A percentile compares a stretch with the other conserved stretches of the same genome.
Evolutionary conservation across 768 basidiomycete species (phyloP).

Genomic region (Tricholoma saponaceum): DNA sequence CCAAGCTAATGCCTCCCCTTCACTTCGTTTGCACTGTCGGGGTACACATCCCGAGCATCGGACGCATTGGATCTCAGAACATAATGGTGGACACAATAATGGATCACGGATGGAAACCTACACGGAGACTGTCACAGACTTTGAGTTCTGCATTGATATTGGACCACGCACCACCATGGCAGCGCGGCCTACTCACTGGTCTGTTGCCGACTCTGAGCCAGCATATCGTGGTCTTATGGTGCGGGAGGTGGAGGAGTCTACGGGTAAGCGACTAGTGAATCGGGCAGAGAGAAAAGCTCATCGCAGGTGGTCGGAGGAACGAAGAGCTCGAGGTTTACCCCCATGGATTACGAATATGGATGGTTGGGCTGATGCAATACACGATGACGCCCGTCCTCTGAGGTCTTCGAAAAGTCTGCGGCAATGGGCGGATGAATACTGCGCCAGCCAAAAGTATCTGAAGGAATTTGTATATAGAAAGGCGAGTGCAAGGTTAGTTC

Average conservation of each 20-base stretch:
- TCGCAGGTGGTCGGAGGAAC: constrained; percentile 41
- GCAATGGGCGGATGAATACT: constrained; percentile 84
- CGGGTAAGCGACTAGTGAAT: constrained; percentile 31
- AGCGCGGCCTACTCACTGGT: constrained; percentile 43
- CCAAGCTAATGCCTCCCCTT: constrained; percentile 43
- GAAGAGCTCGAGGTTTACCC: constrained; percentile 43
- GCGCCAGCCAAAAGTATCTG: constrained; percentile 59
- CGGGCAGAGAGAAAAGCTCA: constrained; percentile 36
- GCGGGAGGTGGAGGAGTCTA: constrained; percentile 40
- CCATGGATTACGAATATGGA: constrained; percentile 34
- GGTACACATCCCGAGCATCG: constrained; percentile 51
- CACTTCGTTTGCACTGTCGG: constrained; percentile 36
- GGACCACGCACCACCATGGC: constrained; percentile 37
- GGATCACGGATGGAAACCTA: constrained; percentile 39
- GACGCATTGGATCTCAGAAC: constrained; percentile 33
- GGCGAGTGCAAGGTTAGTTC: constrained; percentile 28
- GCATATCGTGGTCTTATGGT: constrained; percentile 57
- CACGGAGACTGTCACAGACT: constrained; percentile 52
- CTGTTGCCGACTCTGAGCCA: constrained; percentile 51
- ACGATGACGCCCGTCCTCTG: constrained; percentile 20
- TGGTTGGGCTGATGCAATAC: constrained; percentile 13
- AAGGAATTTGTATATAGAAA: constrained; percentile 80
- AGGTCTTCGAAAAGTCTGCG: constrained; percentile 59
- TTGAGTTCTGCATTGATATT: constrained; percentile 57
- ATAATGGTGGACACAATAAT: constrained; percentile 22